Percentiles rank a stretch among this genome's conserved stretches.
Conservation (phyloP, 179 eudicot genomes). For the Heliamphora pulchella region DNA sequence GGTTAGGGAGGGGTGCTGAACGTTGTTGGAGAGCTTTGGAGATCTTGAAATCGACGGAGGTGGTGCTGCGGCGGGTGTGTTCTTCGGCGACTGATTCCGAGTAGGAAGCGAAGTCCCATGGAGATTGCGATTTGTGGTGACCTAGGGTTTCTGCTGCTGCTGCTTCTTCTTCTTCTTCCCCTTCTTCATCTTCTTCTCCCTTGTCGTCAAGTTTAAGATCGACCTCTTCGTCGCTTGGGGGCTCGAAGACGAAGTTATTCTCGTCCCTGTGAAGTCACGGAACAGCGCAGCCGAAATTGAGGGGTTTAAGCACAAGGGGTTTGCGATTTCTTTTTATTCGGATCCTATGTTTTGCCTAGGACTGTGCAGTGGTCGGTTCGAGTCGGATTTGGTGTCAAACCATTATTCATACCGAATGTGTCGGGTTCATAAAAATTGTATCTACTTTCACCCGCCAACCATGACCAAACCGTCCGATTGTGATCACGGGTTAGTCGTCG, state of each 20-base stretch:
- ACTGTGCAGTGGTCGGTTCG: no score
- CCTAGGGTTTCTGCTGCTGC: constrained; percentile 15
- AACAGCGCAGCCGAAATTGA: not conserved
- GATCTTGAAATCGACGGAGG: constrained; percentile 75
- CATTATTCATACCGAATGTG: no score
- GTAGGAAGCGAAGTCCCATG: constrained; percentile 85
- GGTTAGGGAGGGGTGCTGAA: constrained; percentile 16
- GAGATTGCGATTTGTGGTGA: constrained; percentile 31
- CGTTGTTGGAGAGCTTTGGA: constrained; percentile 37
- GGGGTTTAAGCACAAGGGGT: not conserved
- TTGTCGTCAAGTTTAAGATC: constrained; percentile 18
- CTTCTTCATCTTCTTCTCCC: constrained; percentile 24
- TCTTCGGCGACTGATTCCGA: constrained; percentile 76
- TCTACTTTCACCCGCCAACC: no score
- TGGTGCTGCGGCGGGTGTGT: constrained; percentile 69
- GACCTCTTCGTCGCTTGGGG: constrained; percentile 65
- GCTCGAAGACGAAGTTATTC: constrained; percentile 40
- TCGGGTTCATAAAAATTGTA: no score
- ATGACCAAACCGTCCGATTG: no score
- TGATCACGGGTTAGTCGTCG: no score
- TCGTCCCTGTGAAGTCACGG: not conserved
- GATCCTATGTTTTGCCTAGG: no score
- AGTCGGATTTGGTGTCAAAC: no score
- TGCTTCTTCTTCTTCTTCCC: constrained; percentile 16
- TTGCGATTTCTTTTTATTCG: no score